These are phyloP conservation scores for Atkinsonella texensis DNA, from an alignment of 2,329 filamentous ascomycete genomes.

Conservation along the genomic window DNA sequence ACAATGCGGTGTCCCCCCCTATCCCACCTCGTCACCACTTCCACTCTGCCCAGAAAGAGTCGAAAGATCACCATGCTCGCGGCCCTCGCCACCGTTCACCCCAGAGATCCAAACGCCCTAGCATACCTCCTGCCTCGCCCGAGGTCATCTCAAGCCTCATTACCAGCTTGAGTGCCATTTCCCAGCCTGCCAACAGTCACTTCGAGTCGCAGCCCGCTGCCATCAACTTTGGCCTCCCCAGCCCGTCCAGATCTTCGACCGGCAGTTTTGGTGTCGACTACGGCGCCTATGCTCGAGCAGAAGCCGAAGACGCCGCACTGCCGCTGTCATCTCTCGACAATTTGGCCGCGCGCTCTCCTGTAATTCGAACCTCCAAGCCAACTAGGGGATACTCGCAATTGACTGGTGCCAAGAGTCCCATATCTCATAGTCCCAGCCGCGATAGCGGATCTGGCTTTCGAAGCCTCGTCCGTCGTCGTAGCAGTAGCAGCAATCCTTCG, in stretches of 20 bases:
- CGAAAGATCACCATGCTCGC: conserved; percentile 4
- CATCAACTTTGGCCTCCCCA: conserved; percentile 28
- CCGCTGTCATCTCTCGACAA: conserved; percentile 42
- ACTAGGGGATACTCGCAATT: conserved; percentile 63
- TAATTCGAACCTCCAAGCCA: conserved; percentile 71
- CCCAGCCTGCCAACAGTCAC: conserved; percentile 53
- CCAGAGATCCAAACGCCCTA: conserved; percentile 1
- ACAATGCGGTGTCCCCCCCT: conserved; percentile 18
- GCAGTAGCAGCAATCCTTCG: conserved; percentile 30
- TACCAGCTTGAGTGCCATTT: conserved; percentile 57
- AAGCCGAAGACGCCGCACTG: conserved; percentile 35
- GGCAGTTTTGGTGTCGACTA: conserved; percentile 63
- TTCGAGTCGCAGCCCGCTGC: conserved; percentile 48
- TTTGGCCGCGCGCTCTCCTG: conserved; percentile 51
- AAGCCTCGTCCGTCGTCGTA: conserved; percentile 44
- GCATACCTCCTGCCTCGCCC: conserved; percentile 40
- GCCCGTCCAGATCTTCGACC: conserved; percentile 22
- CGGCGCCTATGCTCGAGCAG: conserved; percentile 46
- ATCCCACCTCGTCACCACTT: conserved; percentile 16
- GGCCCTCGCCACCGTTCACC: conserved; percentile 8
- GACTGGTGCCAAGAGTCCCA: conserved; percentile 48
- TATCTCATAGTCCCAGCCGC: conserved; percentile 34
- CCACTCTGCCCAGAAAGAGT: background rate
- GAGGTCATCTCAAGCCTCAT: conserved; percentile 61
- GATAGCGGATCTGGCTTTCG: conserved; percentile 43